Conservation (phyloP, 2,329 filamentous ascomycete species). For the Cadophora gregata region DNA sequence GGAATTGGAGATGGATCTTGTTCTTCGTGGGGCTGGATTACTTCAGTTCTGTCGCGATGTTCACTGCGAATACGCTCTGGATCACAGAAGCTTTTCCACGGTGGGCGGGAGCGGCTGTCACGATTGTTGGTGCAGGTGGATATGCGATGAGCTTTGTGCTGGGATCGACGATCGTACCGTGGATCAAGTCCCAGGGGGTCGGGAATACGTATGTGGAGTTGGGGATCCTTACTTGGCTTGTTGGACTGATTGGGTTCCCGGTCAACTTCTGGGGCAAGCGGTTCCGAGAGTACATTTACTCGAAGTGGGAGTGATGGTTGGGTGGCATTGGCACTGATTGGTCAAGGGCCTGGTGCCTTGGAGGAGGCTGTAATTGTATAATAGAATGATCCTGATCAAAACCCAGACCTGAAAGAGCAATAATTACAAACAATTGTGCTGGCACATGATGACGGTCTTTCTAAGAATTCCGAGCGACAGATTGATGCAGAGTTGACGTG, state of each 20-base stretch:
- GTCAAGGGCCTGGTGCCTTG: slow-evolving; percentile 2
- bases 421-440: not conserved
- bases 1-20: slow-evolving; percentile 21
- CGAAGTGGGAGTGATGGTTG: not conserved
- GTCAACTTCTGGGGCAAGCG: slow-evolving; percentile 31
- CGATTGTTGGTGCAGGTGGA: slow-evolving; percentile 27
- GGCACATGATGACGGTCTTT: not conserved
- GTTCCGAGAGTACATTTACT: slow-evolving; percentile 21
- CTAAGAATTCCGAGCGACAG: not conserved
- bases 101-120: slow-evolving; percentile 29
- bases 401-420: not conserved
- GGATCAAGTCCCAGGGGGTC: slow-evolving; percentile 26
- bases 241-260: slow-evolving; percentile 29
- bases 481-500: not conserved
- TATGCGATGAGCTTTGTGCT: slow-evolving; percentile 32
- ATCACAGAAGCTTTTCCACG: slow-evolving; percentile 34
- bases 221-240: slow-evolving; percentile 18
- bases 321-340: not conserved
- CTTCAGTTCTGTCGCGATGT: slow-evolving; percentile 24
- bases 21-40: slow-evolving; percentile 26
- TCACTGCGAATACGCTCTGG: slow-evolving; percentile 29
- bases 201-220: slow-evolving; percentile 26
- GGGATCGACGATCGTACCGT: slow-evolving; percentile 28
- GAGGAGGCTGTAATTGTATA: not conserved
- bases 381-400: not conserved